A percentile compares a stretch with the other conserved stretches of the same genome.
phyloP scores from a whole-genome alignment of 2,329 filamentous ascomycete genomes.

The Cercospora brassicicola region DNA sequence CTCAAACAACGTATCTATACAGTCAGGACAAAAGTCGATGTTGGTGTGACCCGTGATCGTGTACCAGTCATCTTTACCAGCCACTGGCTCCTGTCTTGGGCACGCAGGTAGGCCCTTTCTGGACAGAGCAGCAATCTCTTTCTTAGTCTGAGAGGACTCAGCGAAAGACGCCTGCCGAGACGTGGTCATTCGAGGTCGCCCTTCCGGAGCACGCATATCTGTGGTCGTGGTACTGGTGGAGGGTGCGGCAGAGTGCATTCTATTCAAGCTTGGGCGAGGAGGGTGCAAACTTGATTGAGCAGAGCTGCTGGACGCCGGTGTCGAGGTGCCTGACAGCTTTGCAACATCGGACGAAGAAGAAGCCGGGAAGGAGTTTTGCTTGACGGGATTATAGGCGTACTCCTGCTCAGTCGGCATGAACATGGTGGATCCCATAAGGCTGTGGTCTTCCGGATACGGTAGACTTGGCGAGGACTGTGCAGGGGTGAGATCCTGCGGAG shows the following conservation, averaged over 20 bases:
- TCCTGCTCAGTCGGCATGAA: conserved; percentile 47
- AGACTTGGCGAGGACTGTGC: conserved; percentile 37
- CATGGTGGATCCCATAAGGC: conserved; percentile 37
- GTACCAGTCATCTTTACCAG: conserved; percentile 75
- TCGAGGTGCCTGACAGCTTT: not conserved
- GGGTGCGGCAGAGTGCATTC: conserved; percentile 13
- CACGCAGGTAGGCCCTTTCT: conserved; percentile 61
- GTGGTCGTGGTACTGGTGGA: conserved; percentile 1
- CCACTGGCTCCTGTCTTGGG: conserved; percentile 62
- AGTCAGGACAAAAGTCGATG: conserved; percentile 80
- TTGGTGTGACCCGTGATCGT: conserved; percentile 68
- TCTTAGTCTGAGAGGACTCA: conserved; percentile 32
- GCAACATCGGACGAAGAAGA: not conserved
- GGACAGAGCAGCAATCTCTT: conserved; percentile 51
- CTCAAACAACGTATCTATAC: conserved; percentile 69
- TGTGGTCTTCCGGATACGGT: conserved; percentile 49
- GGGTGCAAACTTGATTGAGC: conserved; percentile 10
- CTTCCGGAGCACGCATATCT: conserved; percentile 6
- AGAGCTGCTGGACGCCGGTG: conserved; percentile 10
- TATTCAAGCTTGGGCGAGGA: conserved; percentile 15
- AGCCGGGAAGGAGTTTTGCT: conserved; percentile 14
- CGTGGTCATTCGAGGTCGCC: conserved; percentile 16
- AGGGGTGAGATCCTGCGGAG: conserved; percentile 32
- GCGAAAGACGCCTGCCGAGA: conserved; percentile 27
- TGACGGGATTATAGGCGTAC: conserved; percentile 40